Evolutionary conservation across 2,329 filamentous ascomycete species (phyloP), one percentile per base, ranked within the genome.

Genomic region (Penicillium sp.): DNA sequence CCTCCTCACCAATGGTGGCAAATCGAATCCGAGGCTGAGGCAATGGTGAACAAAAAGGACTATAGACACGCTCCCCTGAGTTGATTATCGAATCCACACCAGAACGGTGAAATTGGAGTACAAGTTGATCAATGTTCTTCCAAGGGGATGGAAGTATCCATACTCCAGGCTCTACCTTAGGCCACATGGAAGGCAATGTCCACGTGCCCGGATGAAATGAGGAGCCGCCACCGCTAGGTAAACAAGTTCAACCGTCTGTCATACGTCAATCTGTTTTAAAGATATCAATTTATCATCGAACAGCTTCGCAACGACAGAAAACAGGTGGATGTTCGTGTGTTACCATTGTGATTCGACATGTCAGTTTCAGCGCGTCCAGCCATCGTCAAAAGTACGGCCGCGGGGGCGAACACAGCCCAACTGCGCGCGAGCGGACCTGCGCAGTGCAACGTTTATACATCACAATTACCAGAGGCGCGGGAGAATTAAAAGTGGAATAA

Each of bases 371-470:
- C 47, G 47, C 35, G 47, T 28, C 47, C 34, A 49, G 28, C 15
- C n/a, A 28, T 6, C 10, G 6, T n/a, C 45, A 35, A 51, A 42
- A 54, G 50, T 49, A 57, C 8, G 15, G 15, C 14, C 39, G 39
- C 42, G 39, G 35, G 38, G 43, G 43, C 31, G 48, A 22, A 28
- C 22, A n/a, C 25, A 35, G 45, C 59, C 59, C 59, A 48, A 55
- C 56, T 60, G 51, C 49, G 12, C 8, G n/a, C 25, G 54, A 22
- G 41, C 45, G 57, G 58, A 59, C 59, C 61, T 63, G 62, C 53
- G 55, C 60, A 47, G 60, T 55, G 31, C 57, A 38, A 59, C 38
- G n/a, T 55, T 43, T 61, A 64, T 60, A 59, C 54, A 56, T 64
- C 63, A 64, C 58, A 64, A 60, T 64, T 57, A 22, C 45, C 12